Conservation (phyloP, 371 early-diverging fungal genomes). For the Mortierella sp. region DNA sequence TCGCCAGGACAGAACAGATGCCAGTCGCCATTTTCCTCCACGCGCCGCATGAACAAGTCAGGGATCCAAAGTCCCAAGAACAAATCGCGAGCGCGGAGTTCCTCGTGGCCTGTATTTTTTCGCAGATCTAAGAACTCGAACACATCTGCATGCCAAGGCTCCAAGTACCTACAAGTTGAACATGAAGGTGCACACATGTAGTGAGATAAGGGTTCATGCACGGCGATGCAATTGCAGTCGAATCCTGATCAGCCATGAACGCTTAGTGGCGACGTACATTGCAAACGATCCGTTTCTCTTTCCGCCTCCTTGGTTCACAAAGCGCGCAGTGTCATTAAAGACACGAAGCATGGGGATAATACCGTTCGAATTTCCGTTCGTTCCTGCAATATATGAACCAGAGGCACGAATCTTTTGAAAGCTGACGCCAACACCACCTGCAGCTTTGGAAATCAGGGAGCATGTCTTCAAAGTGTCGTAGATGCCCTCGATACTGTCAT, state of each 20-base stretch:
- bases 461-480: slow-evolving; percentile 98
- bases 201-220: slow-evolving; percentile 1
- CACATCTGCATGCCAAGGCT: slow-evolving; percentile 99
- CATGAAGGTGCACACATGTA: not conserved
- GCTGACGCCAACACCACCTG: slow-evolving; percentile 98
- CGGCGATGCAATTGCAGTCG: too few relatives aligned
- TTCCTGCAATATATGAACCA: slow-evolving; percentile 98
- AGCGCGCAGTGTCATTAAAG: slow-evolving; percentile 98
- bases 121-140: slow-evolving; percentile 98
- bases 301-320: slow-evolving; percentile 99
- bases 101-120: slow-evolving; percentile 99
- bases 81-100: slow-evolving; percentile 96
- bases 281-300: slow-evolving; percentile 99
- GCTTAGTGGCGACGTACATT: slow-evolving; percentile 70
- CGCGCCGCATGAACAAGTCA: slow-evolving; percentile 99
- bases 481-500: slow-evolving; percentile 99
- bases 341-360: slow-evolving; percentile 99
- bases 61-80: slow-evolving; percentile 99
- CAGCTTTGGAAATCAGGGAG: slow-evolving; percentile 98
- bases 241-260: too few relatives aligned
- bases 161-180: slow-evolving; percentile 64
- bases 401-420: slow-evolving; percentile 97
- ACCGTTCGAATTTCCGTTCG: slow-evolving; percentile 98
- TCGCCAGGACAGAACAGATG: slow-evolving; percentile 98
- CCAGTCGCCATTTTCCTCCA: slow-evolving; percentile 97